Evolutionary conservation across 345 rosid genomes (phyloP).

Genomic region (Eucalyptus globulus): DNA sequence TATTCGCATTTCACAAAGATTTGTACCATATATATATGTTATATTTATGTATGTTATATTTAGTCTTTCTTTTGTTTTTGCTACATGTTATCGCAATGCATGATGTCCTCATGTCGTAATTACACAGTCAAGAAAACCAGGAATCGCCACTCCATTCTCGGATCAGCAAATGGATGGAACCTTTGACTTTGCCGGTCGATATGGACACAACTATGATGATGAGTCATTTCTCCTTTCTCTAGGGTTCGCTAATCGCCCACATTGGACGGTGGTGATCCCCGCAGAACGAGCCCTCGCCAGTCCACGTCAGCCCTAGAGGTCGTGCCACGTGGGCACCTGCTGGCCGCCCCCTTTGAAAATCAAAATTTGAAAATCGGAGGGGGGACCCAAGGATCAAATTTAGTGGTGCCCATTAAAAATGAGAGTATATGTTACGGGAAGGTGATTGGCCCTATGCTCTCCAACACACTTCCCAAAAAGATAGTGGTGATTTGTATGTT

Average conservation of each 20-base stretch:
- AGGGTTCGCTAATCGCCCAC: not conserved
- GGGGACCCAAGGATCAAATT: not conserved
- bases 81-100: not conserved
- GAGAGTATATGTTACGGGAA: not conserved
- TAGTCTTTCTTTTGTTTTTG: not conserved
- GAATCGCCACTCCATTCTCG: not conserved
- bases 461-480: not conserved
- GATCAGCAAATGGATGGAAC: not conserved
- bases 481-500: not conserved
- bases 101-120: not conserved
- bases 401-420: not conserved
- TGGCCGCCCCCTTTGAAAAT: not conserved
- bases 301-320: not conserved
- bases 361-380: not conserved
- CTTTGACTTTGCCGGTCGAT: not conserved
- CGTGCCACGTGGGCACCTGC: not conserved
- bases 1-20: not conserved
- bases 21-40: not conserved
- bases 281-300: not conserved
- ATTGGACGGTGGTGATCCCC: not conserved
- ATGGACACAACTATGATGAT: not conserved
- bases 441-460: not conserved
- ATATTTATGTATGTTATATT: not conserved
- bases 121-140: not conserved
- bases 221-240: not conserved